Evolutionary conservation across 2,329 filamentous ascomycete genomes (phyloP).

Genomic region (Kalmusia sp.): DNA sequence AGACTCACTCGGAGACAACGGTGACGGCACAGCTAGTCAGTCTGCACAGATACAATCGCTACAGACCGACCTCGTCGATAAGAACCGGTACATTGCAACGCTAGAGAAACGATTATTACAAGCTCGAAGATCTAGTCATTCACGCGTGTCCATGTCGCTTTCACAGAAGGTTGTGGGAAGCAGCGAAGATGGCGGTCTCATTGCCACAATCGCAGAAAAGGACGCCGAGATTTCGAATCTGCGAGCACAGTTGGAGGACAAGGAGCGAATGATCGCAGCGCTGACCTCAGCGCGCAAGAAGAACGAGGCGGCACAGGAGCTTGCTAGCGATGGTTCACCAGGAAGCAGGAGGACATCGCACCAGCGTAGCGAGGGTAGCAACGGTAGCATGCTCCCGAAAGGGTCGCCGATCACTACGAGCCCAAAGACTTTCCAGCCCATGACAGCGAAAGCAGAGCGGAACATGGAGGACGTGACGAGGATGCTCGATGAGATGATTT

Average conservation of each 20-base stretch:
- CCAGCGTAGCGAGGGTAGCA: constrained; percentile 41
- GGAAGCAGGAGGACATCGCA: constrained; percentile 44
- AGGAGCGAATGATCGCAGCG: constrained; percentile 90
- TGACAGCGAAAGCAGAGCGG: constrained; percentile 53
- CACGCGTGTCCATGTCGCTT: constrained; percentile 81
- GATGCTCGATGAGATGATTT: constrained; percentile 96
- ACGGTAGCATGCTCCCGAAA: constrained; percentile 35
- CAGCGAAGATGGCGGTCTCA: constrained; percentile 79
- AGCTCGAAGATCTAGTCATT: constrained; percentile 87
- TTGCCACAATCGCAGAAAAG: constrained; percentile 80
- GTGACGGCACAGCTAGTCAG: constrained; percentile 83
- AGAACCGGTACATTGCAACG: constrained; percentile 94
- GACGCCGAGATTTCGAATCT: constrained; percentile 92
- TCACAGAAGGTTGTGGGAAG: constrained; percentile 67
- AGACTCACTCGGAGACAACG: constrained; percentile 76
- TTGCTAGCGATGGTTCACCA: constrained; percentile 44
- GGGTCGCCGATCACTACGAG: constrained; percentile 32
- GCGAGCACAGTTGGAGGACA: constrained; percentile 88
- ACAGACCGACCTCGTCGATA: constrained; percentile 93
- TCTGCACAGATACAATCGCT: constrained; percentile 88
- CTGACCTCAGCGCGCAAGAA: constrained; percentile 85
- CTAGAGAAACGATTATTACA: constrained; percentile 92
- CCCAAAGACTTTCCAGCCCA: constrained; percentile 25
- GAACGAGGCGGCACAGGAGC: constrained; percentile 76
- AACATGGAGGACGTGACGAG: constrained; percentile 92